A percentile compares a stretch with the other conserved stretches of the same genome.
These are phyloP conservation scores for Mycena sp. DNA, from an alignment of 1,284 basidiomycete genomes.

Conservation along the genomic window DNA sequence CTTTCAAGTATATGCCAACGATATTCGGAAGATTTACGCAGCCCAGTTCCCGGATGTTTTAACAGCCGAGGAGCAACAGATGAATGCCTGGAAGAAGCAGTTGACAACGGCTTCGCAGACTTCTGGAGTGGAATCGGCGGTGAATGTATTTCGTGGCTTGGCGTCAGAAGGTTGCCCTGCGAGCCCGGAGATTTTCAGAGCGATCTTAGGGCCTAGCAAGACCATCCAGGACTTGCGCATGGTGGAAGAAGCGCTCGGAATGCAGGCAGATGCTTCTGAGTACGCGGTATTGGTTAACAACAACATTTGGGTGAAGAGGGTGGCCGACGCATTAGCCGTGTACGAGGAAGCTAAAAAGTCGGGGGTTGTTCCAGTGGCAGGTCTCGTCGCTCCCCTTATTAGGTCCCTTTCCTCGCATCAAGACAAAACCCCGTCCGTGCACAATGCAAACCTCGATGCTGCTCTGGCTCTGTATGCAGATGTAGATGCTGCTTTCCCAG, in stretches of 20 bases:
- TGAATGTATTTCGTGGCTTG: conserved; percentile 2
- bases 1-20: conserved; percentile 43
- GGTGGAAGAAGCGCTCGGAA: conserved; percentile 51
- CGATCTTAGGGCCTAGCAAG: conserved; percentile 47
- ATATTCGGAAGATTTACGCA: conserved; percentile 50
- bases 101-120: conserved; percentile 38
- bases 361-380: conserved; percentile 56
- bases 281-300: conserved; percentile 66
- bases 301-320: conserved; percentile 46
- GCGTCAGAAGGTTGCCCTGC: conserved; percentile 6
- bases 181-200: conserved; percentile 40
- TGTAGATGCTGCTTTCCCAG: conserved; percentile 25
- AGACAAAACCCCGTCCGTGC: conserved; percentile 2
- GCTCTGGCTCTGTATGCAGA: conserved; percentile 29
- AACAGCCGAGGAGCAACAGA: conserved; percentile 26
- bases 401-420: conserved; percentile 50
- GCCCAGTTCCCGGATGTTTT: conserved; percentile 25
- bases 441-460: conserved; percentile 21
- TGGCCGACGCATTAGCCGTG: conserved; percentile 53
- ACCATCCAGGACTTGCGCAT: conserved; percentile 51
- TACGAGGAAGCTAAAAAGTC: conserved; percentile 55
- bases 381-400: conserved; percentile 62
- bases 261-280: conserved; percentile 51
- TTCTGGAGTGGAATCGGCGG: conserved; percentile 36
- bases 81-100: conserved; percentile 31